Evolutionary conservation across 305 asterid genomes (phyloP).

Genomic region (Fraxinus sp.): DNA sequence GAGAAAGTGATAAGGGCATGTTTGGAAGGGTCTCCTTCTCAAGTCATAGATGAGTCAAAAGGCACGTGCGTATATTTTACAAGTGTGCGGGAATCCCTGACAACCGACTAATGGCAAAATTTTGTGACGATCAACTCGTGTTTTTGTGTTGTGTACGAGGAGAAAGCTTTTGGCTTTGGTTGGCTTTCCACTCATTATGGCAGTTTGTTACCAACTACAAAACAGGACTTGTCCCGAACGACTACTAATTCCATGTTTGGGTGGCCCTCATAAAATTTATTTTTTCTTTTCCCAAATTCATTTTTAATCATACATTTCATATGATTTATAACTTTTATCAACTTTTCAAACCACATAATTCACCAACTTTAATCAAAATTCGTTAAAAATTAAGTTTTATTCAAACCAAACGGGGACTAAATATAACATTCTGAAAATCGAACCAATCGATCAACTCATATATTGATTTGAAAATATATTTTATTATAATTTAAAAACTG

Average conservation of each 20-base stretch:
- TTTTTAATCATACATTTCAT: too few relatives aligned
- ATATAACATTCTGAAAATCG: too few relatives aligned
- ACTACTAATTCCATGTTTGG: neutral
- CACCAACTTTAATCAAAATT: neutral
- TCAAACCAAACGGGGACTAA: neutral
- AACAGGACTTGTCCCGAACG: neutral
- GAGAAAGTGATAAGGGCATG: slow-evolving; percentile 35
- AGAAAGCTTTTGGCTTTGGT: neutral
- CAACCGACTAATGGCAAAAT: neutral
- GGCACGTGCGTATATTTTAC: slow-evolving; percentile 37
- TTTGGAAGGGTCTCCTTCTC: slow-evolving; percentile 41
- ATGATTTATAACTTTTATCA: too few relatives aligned
- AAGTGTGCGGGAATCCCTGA: neutral
- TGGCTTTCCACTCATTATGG: neutral
- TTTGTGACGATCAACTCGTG: neutral
- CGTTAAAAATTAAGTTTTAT: neutral
- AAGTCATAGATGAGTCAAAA: slow-evolving; percentile 47
- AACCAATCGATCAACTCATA: neutral
- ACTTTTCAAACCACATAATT: neutral
- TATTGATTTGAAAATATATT: too few relatives aligned
- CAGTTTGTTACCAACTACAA: neutral
- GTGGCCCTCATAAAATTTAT: neutral
- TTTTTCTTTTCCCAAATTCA: neutral
- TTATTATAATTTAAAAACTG: too few relatives aligned
- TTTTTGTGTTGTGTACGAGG: neutral